These are phyloP conservation scores for Phyllosticta citrichinensis DNA, from an alignment of 2,329 filamentous ascomycete genomes.

Conservation along the genomic window DNA sequence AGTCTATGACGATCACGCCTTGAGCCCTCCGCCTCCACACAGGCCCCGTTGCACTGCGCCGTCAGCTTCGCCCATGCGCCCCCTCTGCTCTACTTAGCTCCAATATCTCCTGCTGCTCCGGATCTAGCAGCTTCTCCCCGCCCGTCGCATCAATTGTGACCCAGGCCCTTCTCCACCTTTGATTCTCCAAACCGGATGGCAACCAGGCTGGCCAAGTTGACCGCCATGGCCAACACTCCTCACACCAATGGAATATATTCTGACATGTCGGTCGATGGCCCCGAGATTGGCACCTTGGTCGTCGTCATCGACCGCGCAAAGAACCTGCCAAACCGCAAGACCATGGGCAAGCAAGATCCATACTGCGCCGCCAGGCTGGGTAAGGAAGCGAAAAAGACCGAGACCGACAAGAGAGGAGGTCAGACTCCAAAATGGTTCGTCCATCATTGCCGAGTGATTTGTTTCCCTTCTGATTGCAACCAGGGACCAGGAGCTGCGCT, in stretches of 20 bases:
- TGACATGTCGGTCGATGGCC: conserved; percentile 87
- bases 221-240: conserved; percentile 40
- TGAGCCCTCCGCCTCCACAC: background rate
- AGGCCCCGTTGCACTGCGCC: background rate
- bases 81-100: background rate
- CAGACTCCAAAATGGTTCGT: conserved; percentile 91
- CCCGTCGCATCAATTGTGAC: background rate
- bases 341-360: conserved; percentile 96
- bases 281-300: conserved; percentile 83
- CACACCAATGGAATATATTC: conserved; percentile 91
- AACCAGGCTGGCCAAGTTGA: conserved; percentile 21
- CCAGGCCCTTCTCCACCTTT: background rate
- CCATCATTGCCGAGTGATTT: background rate
- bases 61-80: background rate
- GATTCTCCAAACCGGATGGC: conserved; percentile 21
- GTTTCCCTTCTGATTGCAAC: conserved; percentile 11
- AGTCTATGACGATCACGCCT: background rate
- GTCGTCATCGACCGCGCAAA: conserved; percentile 89
- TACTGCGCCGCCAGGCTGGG: conserved; percentile 90
- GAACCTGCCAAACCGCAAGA: conserved; percentile 92
- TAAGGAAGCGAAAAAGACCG: conserved; percentile 96
- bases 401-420: conserved; percentile 84
- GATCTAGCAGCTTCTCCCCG: background rate
- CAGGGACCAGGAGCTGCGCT: conserved; percentile 96
- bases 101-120: background rate